Evolutionary conservation across 2,329 filamentous ascomycete genomes (phyloP).

Genomic region (Endoconidiophora laricicola): DNA sequence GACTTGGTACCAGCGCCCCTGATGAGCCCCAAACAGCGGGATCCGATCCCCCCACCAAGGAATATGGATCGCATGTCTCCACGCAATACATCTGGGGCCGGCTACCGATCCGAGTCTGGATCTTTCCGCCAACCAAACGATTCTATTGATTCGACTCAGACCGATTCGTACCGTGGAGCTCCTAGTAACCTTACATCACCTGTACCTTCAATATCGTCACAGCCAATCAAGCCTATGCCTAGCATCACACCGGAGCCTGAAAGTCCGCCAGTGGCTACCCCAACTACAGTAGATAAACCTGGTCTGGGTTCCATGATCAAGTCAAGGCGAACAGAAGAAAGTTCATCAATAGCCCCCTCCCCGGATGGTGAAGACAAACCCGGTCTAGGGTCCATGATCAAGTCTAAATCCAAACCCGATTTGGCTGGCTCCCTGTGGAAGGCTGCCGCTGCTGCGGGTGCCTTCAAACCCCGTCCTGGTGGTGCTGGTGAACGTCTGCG

Average conservation of each 20-base stretch:
- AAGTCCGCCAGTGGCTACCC: slow-evolving; percentile 7
- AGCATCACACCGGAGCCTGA: slow-evolving; percentile 16
- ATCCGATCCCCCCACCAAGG: slow-evolving; percentile 31
- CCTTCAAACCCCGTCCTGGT: slow-evolving; percentile 74
- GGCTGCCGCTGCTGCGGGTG: slow-evolving; percentile 46
- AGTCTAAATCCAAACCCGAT: slow-evolving; percentile 57
- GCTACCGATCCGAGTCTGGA: slow-evolving; percentile 13
- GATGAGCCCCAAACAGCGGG: slow-evolving; percentile 33
- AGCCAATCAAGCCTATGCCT: slow-evolving; percentile 11
- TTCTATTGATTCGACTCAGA: slow-evolving; percentile 11
- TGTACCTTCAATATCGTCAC: slow-evolving; percentile 11
- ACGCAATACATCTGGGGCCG: slow-evolving; percentile 24
- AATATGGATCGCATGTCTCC: slow-evolving; percentile 32
- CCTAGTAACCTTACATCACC: slow-evolving; percentile 13
- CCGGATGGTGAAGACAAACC: slow-evolving; percentile 37
- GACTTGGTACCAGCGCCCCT: slow-evolving; percentile 42
- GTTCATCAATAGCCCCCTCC: slow-evolving; percentile 1
- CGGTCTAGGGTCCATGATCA: slow-evolving; percentile 81
- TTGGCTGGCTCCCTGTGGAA: slow-evolving; percentile 65
- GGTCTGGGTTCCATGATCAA: slow-evolving; percentile 86
- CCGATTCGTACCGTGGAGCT: slow-evolving; percentile 10
- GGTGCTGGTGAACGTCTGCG: slow-evolving; percentile 69
- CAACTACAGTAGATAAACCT: slow-evolving; percentile 31
- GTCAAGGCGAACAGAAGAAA: slow-evolving; percentile 41
- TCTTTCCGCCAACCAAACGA: slow-evolving; percentile 13